Evolutionary conservation across 305 asterid genomes (phyloP).

Genomic region (Nicotiana rustica): DNA sequence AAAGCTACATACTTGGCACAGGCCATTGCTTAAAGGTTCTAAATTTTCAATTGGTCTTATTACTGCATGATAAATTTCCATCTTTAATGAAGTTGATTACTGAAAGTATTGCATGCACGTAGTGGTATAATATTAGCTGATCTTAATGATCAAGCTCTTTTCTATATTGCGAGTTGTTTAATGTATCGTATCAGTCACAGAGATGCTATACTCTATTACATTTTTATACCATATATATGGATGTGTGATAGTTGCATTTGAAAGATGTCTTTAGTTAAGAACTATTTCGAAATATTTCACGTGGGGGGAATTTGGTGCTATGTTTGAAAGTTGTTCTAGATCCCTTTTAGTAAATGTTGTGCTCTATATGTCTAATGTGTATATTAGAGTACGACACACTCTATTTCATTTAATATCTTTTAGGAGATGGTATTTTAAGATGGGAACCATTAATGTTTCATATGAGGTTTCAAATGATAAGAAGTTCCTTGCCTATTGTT

Average conservation of each 20-base stretch:
- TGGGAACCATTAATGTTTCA: neutral
- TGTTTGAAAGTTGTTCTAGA: neutral
- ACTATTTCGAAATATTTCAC: neutral
- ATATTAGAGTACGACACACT: neutral
- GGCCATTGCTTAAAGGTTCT: no score
- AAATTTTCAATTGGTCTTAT: no score
- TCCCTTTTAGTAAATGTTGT: neutral
- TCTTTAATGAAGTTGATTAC: neutral
- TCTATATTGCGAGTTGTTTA: neutral
- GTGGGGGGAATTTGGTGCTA: conserved; percentile 5
- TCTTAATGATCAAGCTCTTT: neutral
- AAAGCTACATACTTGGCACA: neutral
- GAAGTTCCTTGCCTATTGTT: neutral
- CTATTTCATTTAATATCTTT: neutral
- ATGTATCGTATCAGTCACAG: neutral
- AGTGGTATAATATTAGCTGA: neutral
- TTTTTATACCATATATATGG: neutral
- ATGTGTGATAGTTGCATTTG: conserved; percentile 13
- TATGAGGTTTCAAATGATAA: conserved; percentile 27
- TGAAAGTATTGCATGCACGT: neutral
- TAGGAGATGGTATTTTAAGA: neutral
- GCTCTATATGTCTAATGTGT: conserved; percentile 9
- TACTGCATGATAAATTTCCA: neutral
- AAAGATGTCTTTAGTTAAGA: conserved; percentile 6
- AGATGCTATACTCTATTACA: neutral